Evolutionary conservation across 805 yeast species (phyloP).

Genomic region (Yamadazyma ubonensis): DNA sequence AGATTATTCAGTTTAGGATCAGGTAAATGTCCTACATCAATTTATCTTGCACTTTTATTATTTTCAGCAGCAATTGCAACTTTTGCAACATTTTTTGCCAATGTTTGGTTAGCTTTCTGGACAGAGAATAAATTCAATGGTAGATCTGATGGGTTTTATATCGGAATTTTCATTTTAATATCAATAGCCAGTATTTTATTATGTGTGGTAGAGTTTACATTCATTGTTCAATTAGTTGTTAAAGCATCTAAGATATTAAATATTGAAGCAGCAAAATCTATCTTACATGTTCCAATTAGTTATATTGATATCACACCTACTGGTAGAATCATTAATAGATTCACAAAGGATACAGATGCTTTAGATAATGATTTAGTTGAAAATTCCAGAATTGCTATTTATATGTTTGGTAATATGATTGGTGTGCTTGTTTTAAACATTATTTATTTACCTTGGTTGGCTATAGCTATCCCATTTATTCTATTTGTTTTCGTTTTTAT

Average conservation of each 20-base stretch:
- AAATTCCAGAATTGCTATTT: constrained; percentile 59
- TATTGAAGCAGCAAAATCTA: constrained; percentile 53
- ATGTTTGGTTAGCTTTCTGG: constrained; percentile 87
- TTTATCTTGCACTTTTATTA: not conserved
- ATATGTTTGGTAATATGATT: constrained; percentile 49
- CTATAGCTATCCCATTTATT: constrained; percentile 35
- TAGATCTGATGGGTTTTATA: constrained; percentile 55
- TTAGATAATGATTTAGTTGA: constrained; percentile 77
- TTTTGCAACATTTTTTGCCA: constrained; percentile 56
- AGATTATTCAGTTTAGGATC: constrained; percentile 34
- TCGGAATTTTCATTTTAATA: constrained; percentile 68
- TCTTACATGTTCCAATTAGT: constrained; percentile 76
- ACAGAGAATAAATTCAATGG: constrained; percentile 50
- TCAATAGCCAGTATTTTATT: constrained; percentile 48
- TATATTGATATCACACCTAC: constrained; percentile 83
- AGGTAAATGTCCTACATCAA: constrained; percentile 19
- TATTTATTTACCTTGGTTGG: constrained; percentile 39
- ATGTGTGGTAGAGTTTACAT: constrained; percentile 41
- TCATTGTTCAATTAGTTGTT: constrained; percentile 46
- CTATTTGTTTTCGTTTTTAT: constrained; percentile 21
- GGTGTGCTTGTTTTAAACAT: constrained; percentile 50
- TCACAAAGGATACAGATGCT: constrained; percentile 84
- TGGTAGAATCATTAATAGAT: constrained; percentile 82
- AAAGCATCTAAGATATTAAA: constrained; percentile 57
- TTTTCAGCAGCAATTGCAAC: constrained; percentile 29